Base-by-base conservation (phyloP, 2,329 filamentous ascomycete genomes). In the Nannizzia gypsea region DNA sequence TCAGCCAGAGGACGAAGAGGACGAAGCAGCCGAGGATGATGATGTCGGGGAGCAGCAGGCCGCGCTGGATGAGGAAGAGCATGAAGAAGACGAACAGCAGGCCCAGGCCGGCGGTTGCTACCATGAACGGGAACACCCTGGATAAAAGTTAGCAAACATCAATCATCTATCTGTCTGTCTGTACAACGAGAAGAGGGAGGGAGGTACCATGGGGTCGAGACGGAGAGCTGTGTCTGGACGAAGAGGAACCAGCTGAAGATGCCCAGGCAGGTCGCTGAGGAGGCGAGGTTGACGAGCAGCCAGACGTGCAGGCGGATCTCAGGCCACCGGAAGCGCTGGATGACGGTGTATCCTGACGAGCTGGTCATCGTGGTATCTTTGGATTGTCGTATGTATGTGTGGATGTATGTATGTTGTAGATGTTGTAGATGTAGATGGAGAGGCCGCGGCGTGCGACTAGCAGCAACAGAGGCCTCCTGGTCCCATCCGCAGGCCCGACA, bases 101-200 rank as follows among this genome's bases (percentile, higher is more conserved):
- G 31, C 79, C 79, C 1, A 86, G 75, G 1, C 77, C 70, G 67
- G 81, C 79, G 64, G 80, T 76, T 15, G 81, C 79, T 58, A 85
- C 78, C 71, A 82, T 83, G 71, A 80, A 86, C 28, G 83, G 83
- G 72, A 86, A 83, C 64, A 86, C 77, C 83, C 83, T 86, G 66
- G 31, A n/a, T 36, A 8, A 36, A 8, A 2, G 31, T 36, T 36
- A 36, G 31, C 31, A 61, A 20, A 40, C 17, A 5, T 24, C 40
- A 6, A 17, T 17, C 11, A 34, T 5, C 31, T 34, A 34, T 34
- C 8, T 17, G 26, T 34, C 11, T 55, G 28, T 48, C 61, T 58
- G 1, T 13, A 3, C 31, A 36, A 36, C 13, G 31, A 11, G 13
- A 8, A 34, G 31, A 34, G 28, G 9, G 28, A 31, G 9, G 28